phyloP scores from a whole-genome alignment of 192 early-diverging fungal species.

The Umbelopsis ramanniana region DNA sequence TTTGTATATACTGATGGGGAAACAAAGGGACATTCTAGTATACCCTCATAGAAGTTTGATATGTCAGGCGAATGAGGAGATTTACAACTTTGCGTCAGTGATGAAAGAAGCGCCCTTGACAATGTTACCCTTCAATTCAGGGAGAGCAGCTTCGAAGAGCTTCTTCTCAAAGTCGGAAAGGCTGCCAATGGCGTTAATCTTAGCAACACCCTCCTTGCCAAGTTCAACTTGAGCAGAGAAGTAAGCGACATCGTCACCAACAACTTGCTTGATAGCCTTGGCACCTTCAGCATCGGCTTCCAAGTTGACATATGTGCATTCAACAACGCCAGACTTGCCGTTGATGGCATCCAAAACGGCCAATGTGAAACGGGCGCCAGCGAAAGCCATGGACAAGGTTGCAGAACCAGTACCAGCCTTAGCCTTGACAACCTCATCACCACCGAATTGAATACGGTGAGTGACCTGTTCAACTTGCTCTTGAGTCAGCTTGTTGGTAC shows the following conservation, averaged over 20 bases:
- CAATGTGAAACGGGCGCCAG: slow-evolving; percentile 90
- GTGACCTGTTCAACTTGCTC: slow-evolving; percentile 91
- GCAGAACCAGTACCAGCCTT: slow-evolving; percentile 95
- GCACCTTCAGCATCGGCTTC: slow-evolving; percentile 59
- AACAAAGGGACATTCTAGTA: too few species aligned
- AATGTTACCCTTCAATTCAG: slow-evolving; percentile 94
- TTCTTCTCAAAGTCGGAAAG: slow-evolving; percentile 87
- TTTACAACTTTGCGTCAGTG: slow-evolving; percentile 22
- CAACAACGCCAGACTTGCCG: slow-evolving; percentile 83
- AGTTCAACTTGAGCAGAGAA: slow-evolving; percentile 83
- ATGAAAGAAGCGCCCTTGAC: slow-evolving; percentile 68
- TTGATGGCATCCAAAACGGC: slow-evolving; percentile 83
- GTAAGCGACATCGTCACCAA: slow-evolving; percentile 65
- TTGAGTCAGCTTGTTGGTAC: slow-evolving; percentile 69
- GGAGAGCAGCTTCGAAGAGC: slow-evolving; percentile 78
- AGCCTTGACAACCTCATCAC: slow-evolving; percentile 99
- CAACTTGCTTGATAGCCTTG: slow-evolving; percentile 41
- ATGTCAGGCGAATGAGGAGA: neutral
- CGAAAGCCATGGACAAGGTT: slow-evolving; percentile 89
- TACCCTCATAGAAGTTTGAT: too few species aligned
- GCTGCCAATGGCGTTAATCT: slow-evolving; percentile 81
- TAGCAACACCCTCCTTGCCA: slow-evolving; percentile 83
- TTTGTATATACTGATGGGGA: too few species aligned
- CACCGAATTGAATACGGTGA: slow-evolving; percentile 98
- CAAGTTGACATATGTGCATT: slow-evolving; percentile 87